Evolutionary conservation across 1,284 basidiomycete species (phyloP), one percentile per base, ranked within the genome.

Genomic region (Ceratobasidium sp.): DNA sequence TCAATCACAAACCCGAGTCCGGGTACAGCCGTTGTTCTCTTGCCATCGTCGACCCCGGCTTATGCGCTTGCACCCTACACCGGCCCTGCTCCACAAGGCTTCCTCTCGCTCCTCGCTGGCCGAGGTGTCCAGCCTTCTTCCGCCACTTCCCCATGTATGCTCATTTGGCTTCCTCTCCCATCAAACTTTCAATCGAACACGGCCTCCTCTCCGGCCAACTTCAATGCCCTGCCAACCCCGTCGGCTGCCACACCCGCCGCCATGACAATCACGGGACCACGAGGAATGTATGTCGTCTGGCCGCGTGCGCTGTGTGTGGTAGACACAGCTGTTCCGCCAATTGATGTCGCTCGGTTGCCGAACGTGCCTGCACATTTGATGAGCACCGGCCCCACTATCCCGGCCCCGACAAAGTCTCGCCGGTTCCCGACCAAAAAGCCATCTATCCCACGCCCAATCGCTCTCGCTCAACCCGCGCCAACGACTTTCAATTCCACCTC

Each of bases 261-360:
- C 55, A 64, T 48, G 26, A 43, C 21, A 71, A n/a, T 23, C 46
- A 61, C 26, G 72, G 64, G 50, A 60, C 67, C 72, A 45, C 72
- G 41, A 28, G 74, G 55, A 21, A 70, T 70, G 67, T 70, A 70
- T 21, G 55, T 45, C 21, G 43, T 70, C 67, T 70, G 67, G 67
- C 67, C 67, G 12, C 53, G 67, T 14, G 41, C 67, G 8, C 53
- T 70, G 2, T 70, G 67, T 43, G 67, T 70, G 3, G 67, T 58
- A 1, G 67, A 70, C 16, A 70, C 39, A 18, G 26, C 39, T 4
- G 32, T 28, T 16, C 28, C 67, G 9, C 28, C 53, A 16, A 70
- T 70, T n/a, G 67, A 70, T 43, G 55, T 59, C 10, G 16, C 41
- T n/a, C 53, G 53, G 28, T 26, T 70, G 2, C 67, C 67, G 18